Conservation (phyloP, 352 stramenopile genomes). For the Pelagophyceae sp. region DNA sequence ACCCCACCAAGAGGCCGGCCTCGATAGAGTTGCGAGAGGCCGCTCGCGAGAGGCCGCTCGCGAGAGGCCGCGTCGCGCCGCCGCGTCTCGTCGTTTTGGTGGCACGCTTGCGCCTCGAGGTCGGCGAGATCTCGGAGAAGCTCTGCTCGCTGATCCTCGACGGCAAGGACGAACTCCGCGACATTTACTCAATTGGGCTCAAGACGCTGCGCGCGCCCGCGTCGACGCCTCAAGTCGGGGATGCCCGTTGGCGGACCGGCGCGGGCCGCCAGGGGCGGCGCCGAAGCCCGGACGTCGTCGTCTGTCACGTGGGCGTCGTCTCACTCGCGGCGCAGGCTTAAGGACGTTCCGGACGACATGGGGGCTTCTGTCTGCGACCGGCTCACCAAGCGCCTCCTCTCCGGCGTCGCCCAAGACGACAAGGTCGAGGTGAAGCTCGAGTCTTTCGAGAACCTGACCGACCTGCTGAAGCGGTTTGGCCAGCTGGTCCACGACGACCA, state of each 20-base stretch:
- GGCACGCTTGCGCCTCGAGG: too few species aligned
- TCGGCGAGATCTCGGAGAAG: slow-evolving; percentile 92
- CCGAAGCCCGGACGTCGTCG: too few species aligned
- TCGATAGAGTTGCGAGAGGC: too few species aligned
- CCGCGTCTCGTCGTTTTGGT: too few species aligned
- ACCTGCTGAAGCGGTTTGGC: slow-evolving; percentile 90
- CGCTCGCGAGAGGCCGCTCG: background rate
- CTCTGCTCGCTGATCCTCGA: slow-evolving; percentile 91
- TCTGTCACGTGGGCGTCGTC: too few species aligned
- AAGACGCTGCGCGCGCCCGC: too few species aligned
- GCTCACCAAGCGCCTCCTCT: slow-evolving; percentile 39
- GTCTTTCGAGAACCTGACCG: slow-evolving; percentile 85
- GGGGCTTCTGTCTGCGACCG: slow-evolving; percentile 45
- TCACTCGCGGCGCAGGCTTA: too few species aligned
- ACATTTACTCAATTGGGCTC: slow-evolving; percentile 97
- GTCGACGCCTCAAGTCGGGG: too few species aligned
- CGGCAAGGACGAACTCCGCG: slow-evolving; percentile 86
- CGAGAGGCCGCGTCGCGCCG: background rate
- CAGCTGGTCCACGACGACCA: slow-evolving; percentile 57
- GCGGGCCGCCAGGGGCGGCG: too few species aligned
- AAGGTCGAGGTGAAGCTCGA: slow-evolving; percentile 50
- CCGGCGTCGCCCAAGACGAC: slow-evolving; percentile 46
- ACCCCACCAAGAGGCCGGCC: too few species aligned
- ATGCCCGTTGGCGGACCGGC: too few species aligned
- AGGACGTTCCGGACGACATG: slow-evolving; percentile 78